Percentiles rank a stretch among this genome's conserved stretches.
These are phyloP conservation scores for Suhomyces guaymorum DNA, from an alignment of 1,139 yeast species.

Conservation along the genomic window DNA sequence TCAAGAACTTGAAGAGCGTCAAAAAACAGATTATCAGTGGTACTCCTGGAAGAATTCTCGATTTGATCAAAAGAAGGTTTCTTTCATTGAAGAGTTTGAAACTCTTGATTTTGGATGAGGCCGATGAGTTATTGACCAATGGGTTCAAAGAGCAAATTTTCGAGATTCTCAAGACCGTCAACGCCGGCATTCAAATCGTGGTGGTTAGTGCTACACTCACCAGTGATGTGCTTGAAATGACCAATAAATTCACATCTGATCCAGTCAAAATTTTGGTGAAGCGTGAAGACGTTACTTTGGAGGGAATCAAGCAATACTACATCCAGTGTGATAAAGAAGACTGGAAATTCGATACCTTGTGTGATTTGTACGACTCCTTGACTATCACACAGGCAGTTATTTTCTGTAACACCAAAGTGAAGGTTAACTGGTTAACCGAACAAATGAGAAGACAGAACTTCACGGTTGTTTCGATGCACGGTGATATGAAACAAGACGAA, in stretches of 20 bases:
- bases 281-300: conserved; percentile 83
- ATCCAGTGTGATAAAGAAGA: conserved; percentile 88
- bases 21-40: conserved; percentile 96
- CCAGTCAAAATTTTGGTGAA: conserved; percentile 90
- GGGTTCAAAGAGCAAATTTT: conserved; percentile 93
- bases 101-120: conserved; percentile 88
- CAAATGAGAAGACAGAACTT: conserved; percentile 79
- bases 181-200: conserved; percentile 84
- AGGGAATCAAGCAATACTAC: conserved; percentile 86
- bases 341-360: conserved; percentile 92
- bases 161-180: conserved; percentile 79
- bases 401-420: conserved; percentile 88
- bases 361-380: conserved; percentile 91
- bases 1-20: conserved; percentile 58
- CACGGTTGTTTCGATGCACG: conserved; percentile 93
- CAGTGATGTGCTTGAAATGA: conserved; percentile 80
- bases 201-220: conserved; percentile 94
- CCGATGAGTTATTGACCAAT: conserved; percentile 86
- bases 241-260: conserved; percentile 83
- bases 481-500: conserved; percentile 94
- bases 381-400: conserved; percentile 96
- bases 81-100: conserved; percentile 70
- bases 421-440: conserved; percentile 89
- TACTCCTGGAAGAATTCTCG: conserved; percentile 93
- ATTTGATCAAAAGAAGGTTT: conserved; percentile 77